Evolutionary conservation across 441 rosid genomes (phyloP).

Genomic region (Syzygium syzygioides): DNA sequence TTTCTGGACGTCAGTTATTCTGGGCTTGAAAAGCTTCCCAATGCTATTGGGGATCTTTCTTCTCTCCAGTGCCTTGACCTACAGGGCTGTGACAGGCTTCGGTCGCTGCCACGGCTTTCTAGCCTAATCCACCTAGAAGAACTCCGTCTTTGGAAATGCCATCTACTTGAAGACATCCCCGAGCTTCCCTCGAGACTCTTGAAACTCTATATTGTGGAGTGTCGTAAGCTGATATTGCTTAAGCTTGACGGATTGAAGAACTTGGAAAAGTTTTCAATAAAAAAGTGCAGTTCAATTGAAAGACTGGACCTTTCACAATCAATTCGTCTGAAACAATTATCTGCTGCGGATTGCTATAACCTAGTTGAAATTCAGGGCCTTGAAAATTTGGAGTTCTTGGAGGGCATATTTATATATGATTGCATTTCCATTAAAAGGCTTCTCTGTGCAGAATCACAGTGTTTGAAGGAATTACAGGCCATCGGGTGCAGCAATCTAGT

Average conservation of each 20-base stretch:
- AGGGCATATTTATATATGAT: neutral
- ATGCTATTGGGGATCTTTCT: neutral
- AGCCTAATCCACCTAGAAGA: neutral
- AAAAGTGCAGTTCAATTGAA: rapidly evolving
- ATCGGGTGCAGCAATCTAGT: too few relatives aligned
- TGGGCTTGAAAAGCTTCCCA: rapidly evolving
- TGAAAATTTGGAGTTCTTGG: neutral
- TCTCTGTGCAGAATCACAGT: too few relatives aligned
- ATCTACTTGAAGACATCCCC: neutral
- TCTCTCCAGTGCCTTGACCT: neutral
- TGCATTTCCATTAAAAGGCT: too few relatives aligned
- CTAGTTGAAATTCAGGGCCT: neutral
- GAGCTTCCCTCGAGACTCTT: neutral
- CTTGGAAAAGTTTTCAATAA: neutral
- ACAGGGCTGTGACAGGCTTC: rapidly evolving
- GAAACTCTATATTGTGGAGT: rapidly evolving
- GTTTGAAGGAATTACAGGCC: too few relatives aligned
- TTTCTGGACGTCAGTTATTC: neutral
- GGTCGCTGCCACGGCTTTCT: neutral
- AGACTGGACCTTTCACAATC: neutral
- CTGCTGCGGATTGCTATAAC: rapidly evolving
- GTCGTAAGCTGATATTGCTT: rapidly evolving
- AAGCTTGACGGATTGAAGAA: neutral
- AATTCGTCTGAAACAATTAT: rapidly evolving
- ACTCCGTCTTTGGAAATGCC: rapidly evolving